Evolutionary conservation across 257 asterid genomes (phyloP).

Genomic region (Catharanthus roseus): DNA sequence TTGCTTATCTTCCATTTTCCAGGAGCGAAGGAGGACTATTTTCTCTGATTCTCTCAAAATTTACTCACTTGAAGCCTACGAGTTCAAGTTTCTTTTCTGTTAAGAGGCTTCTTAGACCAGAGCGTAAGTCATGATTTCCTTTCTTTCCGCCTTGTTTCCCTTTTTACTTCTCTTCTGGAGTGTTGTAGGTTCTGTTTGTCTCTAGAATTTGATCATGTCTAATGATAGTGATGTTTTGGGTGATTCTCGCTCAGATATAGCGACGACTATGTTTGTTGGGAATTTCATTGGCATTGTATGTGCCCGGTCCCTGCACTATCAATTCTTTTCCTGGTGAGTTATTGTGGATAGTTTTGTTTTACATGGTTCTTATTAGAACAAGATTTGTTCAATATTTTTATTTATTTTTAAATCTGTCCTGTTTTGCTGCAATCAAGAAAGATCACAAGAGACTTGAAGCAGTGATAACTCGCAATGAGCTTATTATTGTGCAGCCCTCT

Average conservation of each 20-base stretch:
- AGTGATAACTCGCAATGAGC: not conserved
- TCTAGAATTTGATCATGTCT: not conserved
- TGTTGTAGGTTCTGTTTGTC: slow-evolving; percentile 6
- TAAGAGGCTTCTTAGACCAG: slow-evolving; percentile 45
- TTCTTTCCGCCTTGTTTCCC: not conserved
- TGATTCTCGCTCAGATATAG: slow-evolving; percentile 51
- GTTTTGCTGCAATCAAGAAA: not conserved
- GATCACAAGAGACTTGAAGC: not conserved
- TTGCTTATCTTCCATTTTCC: slow-evolving; percentile 18
- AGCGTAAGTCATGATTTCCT: slow-evolving; percentile 47
- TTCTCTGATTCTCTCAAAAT: slow-evolving; percentile 40
- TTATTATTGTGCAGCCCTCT: not conserved
- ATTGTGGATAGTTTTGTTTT: not conserved
- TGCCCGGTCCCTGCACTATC: slow-evolving; percentile 95
- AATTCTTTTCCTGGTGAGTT: slow-evolving; percentile 85
- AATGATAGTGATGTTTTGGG: not conserved
- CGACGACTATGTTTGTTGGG: slow-evolving; percentile 73
- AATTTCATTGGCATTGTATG: slow-evolving; percentile 81
- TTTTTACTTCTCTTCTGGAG: slow-evolving; percentile 2
- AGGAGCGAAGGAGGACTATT: slow-evolving; percentile 84
- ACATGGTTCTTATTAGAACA: not conserved
- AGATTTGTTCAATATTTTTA: not conserved
- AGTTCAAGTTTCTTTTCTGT: slow-evolving; percentile 30
- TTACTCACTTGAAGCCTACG: slow-evolving; percentile 37
- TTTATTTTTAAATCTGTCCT: not conserved